phyloP scores from a whole-genome alignment of 257 asterid species.

The Solanum microdontum region DNA sequence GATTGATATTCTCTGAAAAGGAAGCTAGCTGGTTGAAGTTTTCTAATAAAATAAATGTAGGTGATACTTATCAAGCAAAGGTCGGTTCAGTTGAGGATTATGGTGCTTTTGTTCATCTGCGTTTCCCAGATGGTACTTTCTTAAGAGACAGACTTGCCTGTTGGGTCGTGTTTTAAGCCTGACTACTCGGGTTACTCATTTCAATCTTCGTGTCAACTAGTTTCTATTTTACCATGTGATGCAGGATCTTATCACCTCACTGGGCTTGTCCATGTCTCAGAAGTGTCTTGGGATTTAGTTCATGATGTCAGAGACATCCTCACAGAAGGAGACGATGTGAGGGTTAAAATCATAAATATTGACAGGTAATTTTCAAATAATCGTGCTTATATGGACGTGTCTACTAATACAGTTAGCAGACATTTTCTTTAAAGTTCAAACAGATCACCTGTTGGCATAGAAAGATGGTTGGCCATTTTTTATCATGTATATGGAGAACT shows the following conservation, averaged over 20 bases:
- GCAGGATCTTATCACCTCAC: constrained; percentile 72
- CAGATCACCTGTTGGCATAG: not conserved
- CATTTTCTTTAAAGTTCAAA: not conserved
- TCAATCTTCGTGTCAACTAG: not conserved
- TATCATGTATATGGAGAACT: not conserved
- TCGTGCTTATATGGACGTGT: not conserved
- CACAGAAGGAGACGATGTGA: constrained; percentile 69
- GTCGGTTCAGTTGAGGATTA: constrained; percentile 92
- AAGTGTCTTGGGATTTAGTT: constrained; percentile 96
- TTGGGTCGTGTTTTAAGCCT: not conserved
- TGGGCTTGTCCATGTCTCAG: constrained; percentile 90
- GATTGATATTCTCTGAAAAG: constrained; percentile 85
- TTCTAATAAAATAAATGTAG: constrained; percentile 51
- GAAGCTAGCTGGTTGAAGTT: constrained; percentile 68
- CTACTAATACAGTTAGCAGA: not conserved
- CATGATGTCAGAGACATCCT: constrained; percentile 79
- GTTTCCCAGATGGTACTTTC: constrained; percentile 71
- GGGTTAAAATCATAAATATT: constrained; percentile 53
- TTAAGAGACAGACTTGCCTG: not conserved
- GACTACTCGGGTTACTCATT: not conserved
- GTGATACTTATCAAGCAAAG: constrained; percentile 50
- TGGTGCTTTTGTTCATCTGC: constrained; percentile 87
- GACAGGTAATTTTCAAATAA: constrained; percentile 38
- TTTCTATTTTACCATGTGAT: not conserved
- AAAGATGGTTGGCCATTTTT: not conserved